Conservation (phyloP, 176 grass and related monocot genomes). For the Metroxylon sagu region DNA sequence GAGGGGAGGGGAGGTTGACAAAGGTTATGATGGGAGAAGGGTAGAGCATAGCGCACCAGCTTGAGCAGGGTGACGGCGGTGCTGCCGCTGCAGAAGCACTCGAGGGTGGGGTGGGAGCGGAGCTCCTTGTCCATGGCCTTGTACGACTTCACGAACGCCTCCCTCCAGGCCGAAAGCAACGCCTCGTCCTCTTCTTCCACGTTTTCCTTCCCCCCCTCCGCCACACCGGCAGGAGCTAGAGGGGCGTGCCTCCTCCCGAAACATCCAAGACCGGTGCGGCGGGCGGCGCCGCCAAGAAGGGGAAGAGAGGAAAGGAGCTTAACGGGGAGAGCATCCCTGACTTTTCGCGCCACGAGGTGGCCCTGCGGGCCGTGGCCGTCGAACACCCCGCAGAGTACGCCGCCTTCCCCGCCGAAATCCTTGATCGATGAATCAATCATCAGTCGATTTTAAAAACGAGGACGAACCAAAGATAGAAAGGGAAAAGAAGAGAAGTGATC, state of each 20-base stretch:
- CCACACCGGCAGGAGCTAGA: background rate
- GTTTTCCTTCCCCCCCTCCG: background rate
- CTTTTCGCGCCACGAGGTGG: conserved; percentile 77
- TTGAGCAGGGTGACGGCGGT: conserved; percentile 83
- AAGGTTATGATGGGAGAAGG: conserved; percentile 1
- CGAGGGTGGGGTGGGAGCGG: conserved; percentile 57
- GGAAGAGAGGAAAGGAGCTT: conserved; percentile 62
- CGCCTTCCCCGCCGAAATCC: conserved; percentile 47
- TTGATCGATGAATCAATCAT: conserved; percentile 21
- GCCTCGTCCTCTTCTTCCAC: conserved; percentile 5
- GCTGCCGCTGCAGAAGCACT: conserved; percentile 90
- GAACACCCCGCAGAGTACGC: conserved; percentile 84
- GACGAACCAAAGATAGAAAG: background rate
- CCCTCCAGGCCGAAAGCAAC: conserved; percentile 49
- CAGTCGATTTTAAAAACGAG: background rate
- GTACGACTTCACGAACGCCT: conserved; percentile 67
- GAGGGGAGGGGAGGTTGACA: conserved; percentile 8
- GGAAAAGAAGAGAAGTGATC: background rate
- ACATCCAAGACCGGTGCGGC: background rate
- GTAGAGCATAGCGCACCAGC: conserved; percentile 34
- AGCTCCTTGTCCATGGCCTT: conserved; percentile 96
- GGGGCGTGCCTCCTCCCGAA: background rate
- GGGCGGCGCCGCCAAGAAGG: conserved; percentile 20
- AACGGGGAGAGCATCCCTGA: conserved; percentile 67
- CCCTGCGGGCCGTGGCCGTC: conserved; percentile 94